Evolutionary conservation across 208 protist species (phyloP), one percentile per base, ranked within the genome.

Genomic region (Leishmania turanica): DNA sequence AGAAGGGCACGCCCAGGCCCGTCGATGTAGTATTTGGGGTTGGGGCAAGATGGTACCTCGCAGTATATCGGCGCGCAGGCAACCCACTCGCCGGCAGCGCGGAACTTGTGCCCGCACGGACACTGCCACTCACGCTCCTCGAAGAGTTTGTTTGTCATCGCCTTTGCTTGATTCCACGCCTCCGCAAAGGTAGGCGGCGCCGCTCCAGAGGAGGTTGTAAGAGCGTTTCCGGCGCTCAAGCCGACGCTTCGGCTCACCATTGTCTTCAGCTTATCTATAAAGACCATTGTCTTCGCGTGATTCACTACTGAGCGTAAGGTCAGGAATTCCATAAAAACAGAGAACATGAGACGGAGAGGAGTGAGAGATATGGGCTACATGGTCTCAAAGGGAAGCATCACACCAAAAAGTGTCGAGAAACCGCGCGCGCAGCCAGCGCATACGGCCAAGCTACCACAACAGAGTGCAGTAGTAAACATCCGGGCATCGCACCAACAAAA

Each of bases 51-150:
- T 0, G 95, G 95, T 4, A 96, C 95, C 83, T 98, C 95, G 68
- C 95, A 98, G 72, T 96, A 92, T 34, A 95, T 93, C 6, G 95
- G 95, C 5, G 92, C 86, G 47, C 91, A 95, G 3, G 92, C 93
- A 40, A 96, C 84, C 93, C 95, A 98, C 65, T 97, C 93, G 31
- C 93, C 95, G 27, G 88, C 77, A 27, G 93, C 93, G 51, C 91
- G 91, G 84, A 98, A 98, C 62, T 91, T 93, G 78, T 98, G 95
- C 1, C 95, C 95, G 84, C 95, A 98, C 5, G 92, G 93, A 65
- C 95, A 98, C 84, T 98, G 92, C 95, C 95, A 98, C 76, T 97
- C 92, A 0, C 88, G 86, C 79, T 97, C 92, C 21, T 89, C 91
- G 70, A 96, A 95, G 24, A 96, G 75, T 47, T 90, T 95, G 66